Percentiles rank a stretch among this genome's conserved stretches.
Evolutionary conservation across 2,329 filamentous ascomycete species (phyloP).

Genomic region (Aspergillus terreus): DNA sequence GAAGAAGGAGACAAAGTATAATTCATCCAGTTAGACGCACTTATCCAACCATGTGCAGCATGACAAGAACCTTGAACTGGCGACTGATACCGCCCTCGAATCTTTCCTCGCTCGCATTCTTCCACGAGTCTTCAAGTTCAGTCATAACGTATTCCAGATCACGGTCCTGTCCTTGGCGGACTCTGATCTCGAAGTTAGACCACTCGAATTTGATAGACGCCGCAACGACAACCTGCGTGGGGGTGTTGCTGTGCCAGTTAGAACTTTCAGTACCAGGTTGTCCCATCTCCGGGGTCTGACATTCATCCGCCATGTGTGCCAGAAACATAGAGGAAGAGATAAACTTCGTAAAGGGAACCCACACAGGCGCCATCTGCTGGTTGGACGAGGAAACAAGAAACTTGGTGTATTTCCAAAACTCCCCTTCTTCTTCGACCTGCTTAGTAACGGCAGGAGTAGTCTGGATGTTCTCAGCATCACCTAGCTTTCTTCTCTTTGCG

Average conservation of each 20-base stretch:
- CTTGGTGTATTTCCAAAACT: constrained; percentile 3
- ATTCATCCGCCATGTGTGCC: constrained; percentile 12
- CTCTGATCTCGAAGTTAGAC: constrained; percentile 16
- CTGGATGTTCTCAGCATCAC: too few relatives aligned
- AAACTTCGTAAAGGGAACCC: constrained; percentile 14
- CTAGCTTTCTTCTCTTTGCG: too few relatives aligned
- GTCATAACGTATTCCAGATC: constrained; percentile 14
- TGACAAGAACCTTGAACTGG: constrained; percentile 14
- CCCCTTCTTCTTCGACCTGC: too few relatives aligned
- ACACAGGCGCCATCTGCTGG: constrained; percentile 16
- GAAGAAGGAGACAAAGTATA: not conserved
- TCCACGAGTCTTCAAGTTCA: constrained; percentile 15
- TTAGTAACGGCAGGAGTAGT: too few relatives aligned
- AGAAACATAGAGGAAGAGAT: constrained; percentile 14
- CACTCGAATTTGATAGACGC: constrained; percentile 20
- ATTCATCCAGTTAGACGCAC: not conserved
- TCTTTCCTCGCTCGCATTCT: not conserved
- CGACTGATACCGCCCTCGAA: not conserved
- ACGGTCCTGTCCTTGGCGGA: constrained; percentile 15
- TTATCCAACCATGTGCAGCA: constrained; percentile 13
- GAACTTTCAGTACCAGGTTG: constrained; percentile 8
- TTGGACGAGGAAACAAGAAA: constrained; percentile 15
- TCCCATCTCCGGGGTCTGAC: constrained; percentile 8
- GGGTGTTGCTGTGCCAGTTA: not conserved
- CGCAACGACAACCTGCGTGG: constrained; percentile 7